Percentiles rank a stretch among this genome's conserved stretches.
Conservation (phyloP, 306 rosid genomes). For the Crotalaria pallida region DNA sequence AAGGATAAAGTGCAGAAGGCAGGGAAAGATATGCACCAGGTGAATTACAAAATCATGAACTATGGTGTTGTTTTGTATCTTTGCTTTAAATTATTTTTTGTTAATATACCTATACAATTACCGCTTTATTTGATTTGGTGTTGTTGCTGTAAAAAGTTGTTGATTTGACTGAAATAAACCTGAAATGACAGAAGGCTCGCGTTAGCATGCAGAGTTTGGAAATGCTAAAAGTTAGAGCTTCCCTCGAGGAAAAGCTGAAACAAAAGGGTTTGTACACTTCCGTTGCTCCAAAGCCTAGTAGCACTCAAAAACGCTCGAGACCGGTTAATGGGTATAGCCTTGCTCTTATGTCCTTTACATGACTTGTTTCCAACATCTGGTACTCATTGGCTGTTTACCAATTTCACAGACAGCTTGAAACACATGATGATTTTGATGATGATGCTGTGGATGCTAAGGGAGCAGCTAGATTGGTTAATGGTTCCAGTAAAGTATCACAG, state of each 20-base stretch:
- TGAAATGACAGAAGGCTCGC: slow-evolving; percentile 48
- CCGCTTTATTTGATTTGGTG: background rate
- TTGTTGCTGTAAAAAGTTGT: background rate
- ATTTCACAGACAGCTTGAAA: slow-evolving; percentile 59
- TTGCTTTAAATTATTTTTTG: background rate
- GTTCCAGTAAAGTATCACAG: slow-evolving; percentile 38
- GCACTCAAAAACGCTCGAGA: slow-evolving; percentile 41
- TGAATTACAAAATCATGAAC: background rate
- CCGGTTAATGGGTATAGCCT: slow-evolving; percentile 62
- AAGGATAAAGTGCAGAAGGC: slow-evolving; percentile 42
- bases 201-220: slow-evolving; percentile 63
- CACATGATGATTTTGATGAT: slow-evolving; percentile 77
- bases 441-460: slow-evolving; percentile 40
- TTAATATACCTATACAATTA: background rate
- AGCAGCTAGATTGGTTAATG: slow-evolving; percentile 21
- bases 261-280: slow-evolving; percentile 56
- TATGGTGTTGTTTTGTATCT: background rate
- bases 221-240: slow-evolving; percentile 80
- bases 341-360: background rate
- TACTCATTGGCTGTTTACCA: slow-evolving; percentile 27
- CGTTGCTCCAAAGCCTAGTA: slow-evolving; percentile 43
- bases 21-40: slow-evolving; percentile 49
- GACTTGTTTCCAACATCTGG: slow-evolving; percentile 18
- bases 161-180: slow-evolving; percentile 22
- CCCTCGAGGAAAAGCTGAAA: slow-evolving; percentile 73